Evolutionary conservation across 202 grass and related monocot species (phyloP).

Genomic region (Brachypodium distachyon): DNA sequence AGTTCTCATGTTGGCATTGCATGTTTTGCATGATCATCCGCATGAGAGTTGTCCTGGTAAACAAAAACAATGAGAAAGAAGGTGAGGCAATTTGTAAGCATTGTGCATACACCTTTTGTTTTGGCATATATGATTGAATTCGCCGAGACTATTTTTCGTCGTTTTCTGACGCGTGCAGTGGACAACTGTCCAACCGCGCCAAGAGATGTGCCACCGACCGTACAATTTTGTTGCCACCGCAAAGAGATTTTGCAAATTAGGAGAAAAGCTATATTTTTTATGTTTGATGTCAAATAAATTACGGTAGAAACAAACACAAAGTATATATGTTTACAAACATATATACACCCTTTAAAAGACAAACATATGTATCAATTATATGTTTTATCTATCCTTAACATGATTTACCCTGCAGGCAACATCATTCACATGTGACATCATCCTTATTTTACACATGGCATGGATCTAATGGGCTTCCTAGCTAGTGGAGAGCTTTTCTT

Average conservation of each 20-base stretch:
- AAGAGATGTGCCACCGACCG: no score
- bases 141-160: no score
- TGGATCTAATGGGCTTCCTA: conserved; percentile 1
- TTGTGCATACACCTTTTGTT: no score
- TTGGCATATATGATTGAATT: neutral
- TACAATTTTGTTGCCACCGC: no score
- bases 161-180: no score
- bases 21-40: neutral
- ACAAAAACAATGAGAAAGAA: neutral
- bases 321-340: neutral
- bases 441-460: conserved; percentile 11
- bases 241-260: no score
- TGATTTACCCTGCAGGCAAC: neutral
- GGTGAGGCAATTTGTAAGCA: no score
- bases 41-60: neutral
- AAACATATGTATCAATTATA: no score
- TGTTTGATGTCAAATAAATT: neutral
- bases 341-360: neutral
- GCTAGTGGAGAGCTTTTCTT: conserved; percentile 18
- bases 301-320: neutral
- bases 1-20: neutral
- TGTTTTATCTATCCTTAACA: no score
- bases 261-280: no score
- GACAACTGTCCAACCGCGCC: no score
- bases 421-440: neutral